These are phyloP conservation scores for Aspergillus ibericus DNA, from an alignment of 2,329 filamentous ascomycete species.

Conservation along the genomic window DNA sequence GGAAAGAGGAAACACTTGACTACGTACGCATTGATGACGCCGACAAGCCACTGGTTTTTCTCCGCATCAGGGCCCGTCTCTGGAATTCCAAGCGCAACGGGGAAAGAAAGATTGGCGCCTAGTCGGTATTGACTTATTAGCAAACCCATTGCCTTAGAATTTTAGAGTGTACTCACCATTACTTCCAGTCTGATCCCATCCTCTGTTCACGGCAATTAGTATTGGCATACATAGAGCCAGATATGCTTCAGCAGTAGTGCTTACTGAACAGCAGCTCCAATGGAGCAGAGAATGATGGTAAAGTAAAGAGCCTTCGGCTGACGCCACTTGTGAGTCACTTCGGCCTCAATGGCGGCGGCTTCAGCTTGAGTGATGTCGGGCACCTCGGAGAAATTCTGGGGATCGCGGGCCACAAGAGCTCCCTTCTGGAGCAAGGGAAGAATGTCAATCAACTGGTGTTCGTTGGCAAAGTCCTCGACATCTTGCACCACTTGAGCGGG, in stretches of 20 bases:
- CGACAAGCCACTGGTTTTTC: constrained; percentile 61
- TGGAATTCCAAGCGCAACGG: constrained; percentile 47
- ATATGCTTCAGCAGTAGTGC: constrained; percentile 16
- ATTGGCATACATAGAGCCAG: neutral
- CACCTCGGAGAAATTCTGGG: constrained; percentile 46
- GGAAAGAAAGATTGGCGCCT: constrained; percentile 53
- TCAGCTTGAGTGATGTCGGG: constrained; percentile 46
- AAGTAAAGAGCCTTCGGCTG: constrained; percentile 52
- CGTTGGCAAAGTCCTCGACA: constrained; percentile 45
- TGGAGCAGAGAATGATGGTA: constrained; percentile 53
- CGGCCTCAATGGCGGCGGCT: constrained; percentile 44
- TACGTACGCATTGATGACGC: constrained; percentile 59
- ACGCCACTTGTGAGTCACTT: constrained; percentile 51
- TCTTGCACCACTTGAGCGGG: constrained; percentile 40
- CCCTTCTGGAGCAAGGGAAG: constrained; percentile 48
- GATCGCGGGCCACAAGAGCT: constrained; percentile 52
- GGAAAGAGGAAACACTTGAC: constrained; percentile 30
- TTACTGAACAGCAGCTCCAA: constrained; percentile 54
- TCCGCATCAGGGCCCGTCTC: constrained; percentile 41
- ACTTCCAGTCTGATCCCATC: constrained; percentile 37
- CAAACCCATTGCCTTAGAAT: neutral
- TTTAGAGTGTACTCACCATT: constrained; percentile 22
- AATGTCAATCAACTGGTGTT: constrained; percentile 43
- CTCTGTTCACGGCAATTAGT: constrained; percentile 15
- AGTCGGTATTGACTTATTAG: constrained; percentile 34